These are phyloP conservation scores for Zizania latifolia DNA, from an alignment of 176 grass and related monocot species.

Conservation along the genomic window DNA sequence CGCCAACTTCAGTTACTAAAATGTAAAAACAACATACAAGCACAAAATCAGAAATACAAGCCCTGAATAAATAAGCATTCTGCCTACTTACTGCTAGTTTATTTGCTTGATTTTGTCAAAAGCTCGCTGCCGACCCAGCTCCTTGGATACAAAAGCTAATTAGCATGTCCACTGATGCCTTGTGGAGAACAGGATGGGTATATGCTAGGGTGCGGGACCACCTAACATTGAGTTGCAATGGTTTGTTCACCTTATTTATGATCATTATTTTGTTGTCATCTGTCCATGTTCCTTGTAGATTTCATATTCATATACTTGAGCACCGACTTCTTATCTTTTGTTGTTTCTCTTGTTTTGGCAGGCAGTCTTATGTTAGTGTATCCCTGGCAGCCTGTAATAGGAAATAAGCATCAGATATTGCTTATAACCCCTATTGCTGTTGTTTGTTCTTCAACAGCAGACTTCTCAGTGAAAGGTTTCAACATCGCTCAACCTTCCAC, in stretches of 20 bases:
- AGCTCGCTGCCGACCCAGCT: slow-evolving; percentile 54
- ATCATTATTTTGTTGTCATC: neutral
- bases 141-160: slow-evolving; percentile 65
- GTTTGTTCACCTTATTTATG: slow-evolving; percentile 38
- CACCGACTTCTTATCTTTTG: slow-evolving; percentile 1
- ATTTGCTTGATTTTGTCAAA: slow-evolving; percentile 16
- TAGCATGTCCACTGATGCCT: slow-evolving; percentile 29
- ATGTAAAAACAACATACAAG: neutral
- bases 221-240: slow-evolving; percentile 60
- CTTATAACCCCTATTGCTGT: slow-evolving; percentile 64
- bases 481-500: slow-evolving; percentile 57
- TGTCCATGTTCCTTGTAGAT: neutral
- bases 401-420: slow-evolving; percentile 43
- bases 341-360: slow-evolving; percentile 31
- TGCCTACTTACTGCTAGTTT: slow-evolving; percentile 13
- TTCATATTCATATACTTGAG: neutral
- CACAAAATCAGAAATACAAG: slow-evolving; percentile 6
- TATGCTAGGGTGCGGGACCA: slow-evolving; percentile 59
- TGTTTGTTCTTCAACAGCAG: slow-evolving; percentile 43
- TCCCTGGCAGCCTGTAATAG: slow-evolving; percentile 44
- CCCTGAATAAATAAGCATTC: slow-evolving; percentile 3
- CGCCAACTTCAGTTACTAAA: neutral
- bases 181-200: slow-evolving; percentile 71
- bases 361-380: slow-evolving; percentile 58
- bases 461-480: slow-evolving; percentile 72